These are phyloP conservation scores for Penicillium sp. DNA, from an alignment of 2,329 filamentous ascomycete genomes.

Conservation along the genomic window DNA sequence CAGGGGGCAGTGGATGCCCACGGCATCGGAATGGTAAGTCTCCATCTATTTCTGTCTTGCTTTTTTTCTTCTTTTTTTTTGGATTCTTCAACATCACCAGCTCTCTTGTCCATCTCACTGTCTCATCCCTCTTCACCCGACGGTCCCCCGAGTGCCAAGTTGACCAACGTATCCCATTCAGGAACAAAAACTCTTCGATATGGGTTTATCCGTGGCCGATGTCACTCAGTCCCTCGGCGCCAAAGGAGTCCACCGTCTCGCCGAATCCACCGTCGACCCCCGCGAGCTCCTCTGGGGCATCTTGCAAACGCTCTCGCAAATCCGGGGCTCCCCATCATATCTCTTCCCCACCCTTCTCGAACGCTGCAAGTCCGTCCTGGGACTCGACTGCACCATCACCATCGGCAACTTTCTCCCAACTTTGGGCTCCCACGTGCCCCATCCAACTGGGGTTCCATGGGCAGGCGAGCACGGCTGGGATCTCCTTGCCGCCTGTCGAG, in stretches of 20 bases:
- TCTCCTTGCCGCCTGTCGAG: constrained; percentile 2
- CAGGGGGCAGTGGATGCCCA: constrained; percentile 69
- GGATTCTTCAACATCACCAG: too few species aligned
- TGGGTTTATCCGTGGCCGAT: constrained; percentile 30
- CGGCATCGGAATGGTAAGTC: constrained; percentile 64
- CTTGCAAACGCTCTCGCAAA: constrained; percentile 33
- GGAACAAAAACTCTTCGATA: constrained; percentile 37
- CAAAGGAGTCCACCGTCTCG: constrained; percentile 23
- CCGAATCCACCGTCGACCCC: constrained; percentile 28
- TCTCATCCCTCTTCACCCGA: too few species aligned
- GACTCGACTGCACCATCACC: constrained; percentile 27
- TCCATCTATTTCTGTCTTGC: too few species aligned
- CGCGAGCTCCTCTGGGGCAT: constrained; percentile 37
- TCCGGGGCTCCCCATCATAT: constrained; percentile 36
- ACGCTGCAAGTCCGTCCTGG: constrained; percentile 26
- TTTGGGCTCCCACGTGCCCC: constrained; percentile 9
- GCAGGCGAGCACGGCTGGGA: constrained; percentile 16
- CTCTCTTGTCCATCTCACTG: too few species aligned
- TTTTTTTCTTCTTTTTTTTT: too few species aligned
- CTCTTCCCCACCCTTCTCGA: constrained; percentile 31
- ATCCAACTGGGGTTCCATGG: constrained; percentile 12
- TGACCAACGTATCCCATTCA: constrained; percentile 4
- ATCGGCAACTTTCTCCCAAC: constrained; percentile 25
- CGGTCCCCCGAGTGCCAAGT: too few species aligned
- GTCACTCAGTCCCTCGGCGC: constrained; percentile 28